phyloP scores from a whole-genome alignment of 306 rosid genomes.

The Cyamopsis tetragonoloba region DNA sequence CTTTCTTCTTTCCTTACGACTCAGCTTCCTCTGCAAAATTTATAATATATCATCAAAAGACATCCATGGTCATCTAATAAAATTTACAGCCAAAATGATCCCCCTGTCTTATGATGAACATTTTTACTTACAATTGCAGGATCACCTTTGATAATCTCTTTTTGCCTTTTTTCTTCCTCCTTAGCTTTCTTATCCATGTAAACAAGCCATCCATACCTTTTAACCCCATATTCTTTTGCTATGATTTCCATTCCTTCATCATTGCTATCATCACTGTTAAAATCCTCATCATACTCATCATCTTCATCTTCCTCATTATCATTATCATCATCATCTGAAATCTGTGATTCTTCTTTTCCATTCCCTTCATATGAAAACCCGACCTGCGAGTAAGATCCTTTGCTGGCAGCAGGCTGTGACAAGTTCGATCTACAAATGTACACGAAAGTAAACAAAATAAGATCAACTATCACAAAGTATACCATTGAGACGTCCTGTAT shows the following conservation, averaged over 20 bases:
- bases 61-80: conserved; percentile 6
- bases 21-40: conserved; percentile 75
- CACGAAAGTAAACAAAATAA: conserved; percentile 27
- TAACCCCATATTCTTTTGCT: conserved; percentile 91
- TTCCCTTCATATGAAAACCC: conserved; percentile 88
- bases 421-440: conserved; percentile 54
- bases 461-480: conserved; percentile 15
- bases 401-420: conserved; percentile 69
- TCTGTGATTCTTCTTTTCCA: conserved; percentile 76
- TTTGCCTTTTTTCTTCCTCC: conserved; percentile 93
- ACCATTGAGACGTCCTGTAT: background rate
- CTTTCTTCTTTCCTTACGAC: conserved; percentile 97
- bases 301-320: conserved; percentile 81
- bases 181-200: conserved; percentile 97
- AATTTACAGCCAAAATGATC: background rate
- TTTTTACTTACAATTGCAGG: conserved; percentile 86
- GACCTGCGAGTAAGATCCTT: conserved; percentile 92
- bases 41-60: conserved; percentile 2
- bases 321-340: conserved; percentile 71
- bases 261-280: conserved; percentile 89
- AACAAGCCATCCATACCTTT: conserved; percentile 96
- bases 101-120: background rate
- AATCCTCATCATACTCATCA: conserved; percentile 78
- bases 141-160: conserved; percentile 93
- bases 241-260: conserved; percentile 98